These are phyloP conservation scores for Pichia nanzhaoensis DNA, from an alignment of 805 yeast genomes.

Conservation along the genomic window DNA sequence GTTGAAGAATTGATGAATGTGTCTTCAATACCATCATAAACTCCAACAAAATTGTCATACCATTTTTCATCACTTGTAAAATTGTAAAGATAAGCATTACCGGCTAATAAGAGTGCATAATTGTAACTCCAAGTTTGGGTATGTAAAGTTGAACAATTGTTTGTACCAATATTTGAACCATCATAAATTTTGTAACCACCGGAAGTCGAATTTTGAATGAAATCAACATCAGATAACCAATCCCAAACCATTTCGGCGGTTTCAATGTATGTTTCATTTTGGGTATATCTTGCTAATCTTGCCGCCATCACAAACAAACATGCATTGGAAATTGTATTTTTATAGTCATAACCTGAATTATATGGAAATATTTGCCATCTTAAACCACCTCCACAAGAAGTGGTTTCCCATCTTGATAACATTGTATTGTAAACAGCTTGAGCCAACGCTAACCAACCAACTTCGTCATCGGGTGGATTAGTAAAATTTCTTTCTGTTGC, in stretches of 20 bases:
- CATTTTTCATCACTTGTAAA: constrained; percentile 44
- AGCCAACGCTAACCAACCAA: constrained; percentile 62
- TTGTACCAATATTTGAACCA: constrained; percentile 45
- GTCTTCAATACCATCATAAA: constrained; percentile 33
- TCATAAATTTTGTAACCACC: constrained; percentile 40
- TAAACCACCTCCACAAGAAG: constrained; percentile 64
- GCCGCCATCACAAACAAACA: constrained; percentile 76
- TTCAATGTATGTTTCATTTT: constrained; percentile 63
- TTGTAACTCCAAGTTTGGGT: constrained; percentile 60
- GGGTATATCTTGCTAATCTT: constrained; percentile 72
- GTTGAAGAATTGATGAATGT: constrained; percentile 39
- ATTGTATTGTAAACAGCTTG: constrained; percentile 86
- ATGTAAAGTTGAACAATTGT: constrained; percentile 45
- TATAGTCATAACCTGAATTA: constrained; percentile 84
- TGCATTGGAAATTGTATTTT: constrained; percentile 84
- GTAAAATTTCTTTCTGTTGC: constrained; percentile 82
- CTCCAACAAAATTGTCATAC: constrained; percentile 33
- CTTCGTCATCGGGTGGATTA: constrained; percentile 47
- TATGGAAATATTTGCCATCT: constrained; percentile 90
- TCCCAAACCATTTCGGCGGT: constrained; percentile 69
- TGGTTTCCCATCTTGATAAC: constrained; percentile 70
- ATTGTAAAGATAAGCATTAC: constrained; percentile 64
- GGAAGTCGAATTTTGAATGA: constrained; percentile 24
- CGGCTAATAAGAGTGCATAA: constrained; percentile 60
- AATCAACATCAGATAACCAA: constrained; percentile 41